A percentile compares a stretch with the other conserved stretches of the same genome.
These are phyloP conservation scores for Colletotrichum acutatum DNA, from an alignment of 2,329 filamentous ascomycete species.

Conservation along the genomic window DNA sequence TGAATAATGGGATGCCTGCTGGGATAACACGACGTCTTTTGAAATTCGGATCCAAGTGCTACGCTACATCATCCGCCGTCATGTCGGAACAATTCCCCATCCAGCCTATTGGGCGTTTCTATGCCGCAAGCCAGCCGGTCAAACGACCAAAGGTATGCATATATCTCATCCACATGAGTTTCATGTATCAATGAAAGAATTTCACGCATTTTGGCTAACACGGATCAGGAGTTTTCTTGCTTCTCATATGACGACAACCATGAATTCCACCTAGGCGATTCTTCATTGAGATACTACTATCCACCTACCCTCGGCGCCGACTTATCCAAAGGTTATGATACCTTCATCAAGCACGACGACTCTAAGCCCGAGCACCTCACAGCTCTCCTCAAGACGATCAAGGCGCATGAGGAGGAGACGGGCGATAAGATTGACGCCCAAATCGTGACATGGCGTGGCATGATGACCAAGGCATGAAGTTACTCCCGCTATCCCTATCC, in stretches of 20 bases:
- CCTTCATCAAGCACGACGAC: slow-evolving; percentile 86
- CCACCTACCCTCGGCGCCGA: slow-evolving; percentile 77
- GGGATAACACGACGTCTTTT: not conserved
- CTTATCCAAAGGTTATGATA: slow-evolving; percentile 83
- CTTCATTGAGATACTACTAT: slow-evolving; percentile 90
- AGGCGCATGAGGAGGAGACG: slow-evolving; percentile 76
- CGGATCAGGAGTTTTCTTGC: slow-evolving; percentile 80
- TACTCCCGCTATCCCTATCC: not conserved
- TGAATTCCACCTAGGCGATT: slow-evolving; percentile 78
- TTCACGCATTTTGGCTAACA: not conserved
- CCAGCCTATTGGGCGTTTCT: slow-evolving; percentile 76
- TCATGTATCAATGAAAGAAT: no score
- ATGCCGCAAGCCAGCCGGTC: slow-evolving; percentile 74
- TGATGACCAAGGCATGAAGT: slow-evolving; percentile 93
- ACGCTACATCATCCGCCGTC: not conserved
- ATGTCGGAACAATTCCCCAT: slow-evolving; percentile 64
- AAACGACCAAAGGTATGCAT: slow-evolving; percentile 74
- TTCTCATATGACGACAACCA: slow-evolving; percentile 95
- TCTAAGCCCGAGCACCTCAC: slow-evolving; percentile 88
- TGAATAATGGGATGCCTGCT: not conserved
- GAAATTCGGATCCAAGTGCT: not conserved
- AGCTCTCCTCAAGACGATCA: slow-evolving; percentile 81
- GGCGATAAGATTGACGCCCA: slow-evolving; percentile 78
- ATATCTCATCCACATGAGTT: not conserved
- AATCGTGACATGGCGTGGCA: slow-evolving; percentile 92